Percentiles rank a stretch among this genome's conserved stretches.
phyloP scores from a whole-genome alignment of 371 early-diverging fungal genomes.

The Lichtheimia corymbifera region DNA sequence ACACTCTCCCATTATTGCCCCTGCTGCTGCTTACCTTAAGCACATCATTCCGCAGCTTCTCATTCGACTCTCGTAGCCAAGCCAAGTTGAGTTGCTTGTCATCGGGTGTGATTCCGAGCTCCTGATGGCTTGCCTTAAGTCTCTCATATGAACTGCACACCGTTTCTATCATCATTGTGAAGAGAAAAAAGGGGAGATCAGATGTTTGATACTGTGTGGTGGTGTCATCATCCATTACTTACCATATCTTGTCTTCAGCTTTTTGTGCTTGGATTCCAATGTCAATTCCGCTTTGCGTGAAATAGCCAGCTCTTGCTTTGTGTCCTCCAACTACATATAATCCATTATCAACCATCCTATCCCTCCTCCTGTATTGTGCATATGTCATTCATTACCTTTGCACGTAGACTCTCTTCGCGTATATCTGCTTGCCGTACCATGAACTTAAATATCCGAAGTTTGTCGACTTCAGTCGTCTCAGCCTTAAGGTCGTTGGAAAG shows the following conservation, averaged over 20 bases:
- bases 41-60: conserved; percentile 39
- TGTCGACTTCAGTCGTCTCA: conserved; percentile 39
- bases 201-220: too few relatives aligned
- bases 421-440: conserved; percentile 49
- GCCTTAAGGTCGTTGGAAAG: conserved; percentile 33
- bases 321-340: conserved; percentile 37
- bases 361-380: background rate
- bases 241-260: conserved; percentile 42
- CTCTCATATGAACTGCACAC: conserved; percentile 34
- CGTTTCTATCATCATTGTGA: conserved; percentile 14
- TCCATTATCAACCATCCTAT: conserved; percentile 1
- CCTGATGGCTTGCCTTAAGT: conserved; percentile 30
- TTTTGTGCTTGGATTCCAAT: conserved; percentile 47
- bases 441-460: conserved; percentile 42
- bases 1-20: background rate
- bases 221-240: conserved; percentile 2
- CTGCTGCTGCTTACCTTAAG: conserved; percentile 29
- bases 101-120: conserved; percentile 15
- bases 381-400: conserved; percentile 34
- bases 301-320: conserved; percentile 43
- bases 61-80: conserved; percentile 44
- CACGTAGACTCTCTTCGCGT: conserved; percentile 37
- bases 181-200: too few relatives aligned
- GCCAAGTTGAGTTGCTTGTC: conserved; percentile 23
- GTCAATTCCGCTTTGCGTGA: conserved; percentile 39